Percentiles rank a stretch among this genome's conserved stretches.
Evolutionary conservation across 1,139 yeast genomes (phyloP).

Genomic region (Candida pseudoviswanathii): DNA sequence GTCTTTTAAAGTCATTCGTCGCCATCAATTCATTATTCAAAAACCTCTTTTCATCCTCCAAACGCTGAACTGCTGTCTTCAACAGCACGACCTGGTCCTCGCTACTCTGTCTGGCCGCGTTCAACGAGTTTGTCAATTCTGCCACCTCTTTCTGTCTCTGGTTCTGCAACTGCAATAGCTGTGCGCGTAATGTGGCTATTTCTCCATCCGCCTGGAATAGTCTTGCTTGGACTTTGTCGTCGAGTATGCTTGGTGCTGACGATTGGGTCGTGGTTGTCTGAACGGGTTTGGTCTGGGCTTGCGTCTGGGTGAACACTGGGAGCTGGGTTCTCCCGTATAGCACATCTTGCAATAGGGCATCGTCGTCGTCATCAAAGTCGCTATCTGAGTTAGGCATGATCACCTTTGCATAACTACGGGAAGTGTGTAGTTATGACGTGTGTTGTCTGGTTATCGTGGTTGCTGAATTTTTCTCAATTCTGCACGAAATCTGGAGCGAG

Average conservation of each 20-base stretch:
- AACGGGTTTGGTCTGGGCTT: constrained; percentile 8
- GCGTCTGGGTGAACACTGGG: constrained; percentile 5
- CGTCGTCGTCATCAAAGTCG: constrained; percentile 41
- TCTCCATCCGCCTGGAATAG: constrained; percentile 70
- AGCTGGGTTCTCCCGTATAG: constrained; percentile 10
- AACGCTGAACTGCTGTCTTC: constrained; percentile 48
- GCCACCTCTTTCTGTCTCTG: constrained; percentile 47
- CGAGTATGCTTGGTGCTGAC: not conserved
- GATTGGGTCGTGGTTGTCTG: constrained; percentile 10
- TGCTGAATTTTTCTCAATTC: not conserved
- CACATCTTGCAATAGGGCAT: constrained; percentile 32
- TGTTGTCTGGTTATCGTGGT: not conserved
- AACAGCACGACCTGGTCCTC: constrained; percentile 46
- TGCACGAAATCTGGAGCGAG: not conserved
- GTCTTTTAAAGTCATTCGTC: constrained; percentile 15
- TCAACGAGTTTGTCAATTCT: constrained; percentile 39
- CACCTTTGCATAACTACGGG: not conserved
- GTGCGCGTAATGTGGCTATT: constrained; percentile 71
- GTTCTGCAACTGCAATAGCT: constrained; percentile 51
- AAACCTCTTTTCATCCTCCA: constrained; percentile 75
- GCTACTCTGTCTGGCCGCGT: constrained; percentile 30
- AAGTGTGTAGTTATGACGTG: too few relatives aligned
- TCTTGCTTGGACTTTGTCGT: constrained; percentile 22
- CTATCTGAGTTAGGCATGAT: constrained; percentile 15
- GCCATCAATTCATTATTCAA: constrained; percentile 45